These are phyloP conservation scores for Cystobasidiaceae sp. DNA, from an alignment of 1,284 basidiomycete species.

Conservation along the genomic window DNA sequence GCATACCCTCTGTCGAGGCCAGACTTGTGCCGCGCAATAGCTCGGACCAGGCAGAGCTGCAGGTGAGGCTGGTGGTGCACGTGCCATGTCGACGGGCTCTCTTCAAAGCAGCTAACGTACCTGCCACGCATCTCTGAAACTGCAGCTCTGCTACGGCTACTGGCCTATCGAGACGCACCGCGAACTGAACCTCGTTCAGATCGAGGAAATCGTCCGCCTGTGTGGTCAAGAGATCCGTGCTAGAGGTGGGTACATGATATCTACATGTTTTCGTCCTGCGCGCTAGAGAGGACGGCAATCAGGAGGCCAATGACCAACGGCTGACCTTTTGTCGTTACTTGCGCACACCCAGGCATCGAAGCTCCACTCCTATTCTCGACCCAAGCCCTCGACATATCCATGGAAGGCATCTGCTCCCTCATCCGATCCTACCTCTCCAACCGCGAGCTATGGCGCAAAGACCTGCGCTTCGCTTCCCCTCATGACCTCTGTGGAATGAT, in stretches of 20 bases:
- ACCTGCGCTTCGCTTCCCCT: slow-evolving; percentile 71
- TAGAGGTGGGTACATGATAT: slow-evolving; percentile 1
- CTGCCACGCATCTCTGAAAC: neutral
- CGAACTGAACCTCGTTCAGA: slow-evolving; percentile 18
- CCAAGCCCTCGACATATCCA: slow-evolving; percentile 73
- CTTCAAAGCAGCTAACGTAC: neutral
- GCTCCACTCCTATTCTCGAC: slow-evolving; percentile 84
- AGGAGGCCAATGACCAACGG: neutral
- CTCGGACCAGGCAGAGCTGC: slow-evolving; percentile 14
- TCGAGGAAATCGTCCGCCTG: slow-evolving; percentile 25
- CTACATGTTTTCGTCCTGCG: too few relatives aligned
- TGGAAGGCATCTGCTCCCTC: slow-evolving; percentile 63
- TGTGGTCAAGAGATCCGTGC: slow-evolving; percentile 19
- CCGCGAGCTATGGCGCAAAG: slow-evolving; percentile 44
- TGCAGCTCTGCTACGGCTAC: slow-evolving; percentile 31
- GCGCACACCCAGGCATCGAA: slow-evolving; percentile 59
- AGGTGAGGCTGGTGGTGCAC: neutral
- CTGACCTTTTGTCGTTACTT: too few relatives aligned
- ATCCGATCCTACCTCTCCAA: slow-evolving; percentile 63
- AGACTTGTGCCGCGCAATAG: neutral
- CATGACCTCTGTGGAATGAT: slow-evolving; percentile 63
- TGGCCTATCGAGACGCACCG: slow-evolving; percentile 32
- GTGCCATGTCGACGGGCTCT: neutral
- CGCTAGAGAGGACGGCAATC: too few relatives aligned
- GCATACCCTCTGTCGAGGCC: slow-evolving; percentile 24